Base-by-base conservation (phyloP, 352 stramenopile species). In the Globisporangium rhizosaccharum region DNA sequence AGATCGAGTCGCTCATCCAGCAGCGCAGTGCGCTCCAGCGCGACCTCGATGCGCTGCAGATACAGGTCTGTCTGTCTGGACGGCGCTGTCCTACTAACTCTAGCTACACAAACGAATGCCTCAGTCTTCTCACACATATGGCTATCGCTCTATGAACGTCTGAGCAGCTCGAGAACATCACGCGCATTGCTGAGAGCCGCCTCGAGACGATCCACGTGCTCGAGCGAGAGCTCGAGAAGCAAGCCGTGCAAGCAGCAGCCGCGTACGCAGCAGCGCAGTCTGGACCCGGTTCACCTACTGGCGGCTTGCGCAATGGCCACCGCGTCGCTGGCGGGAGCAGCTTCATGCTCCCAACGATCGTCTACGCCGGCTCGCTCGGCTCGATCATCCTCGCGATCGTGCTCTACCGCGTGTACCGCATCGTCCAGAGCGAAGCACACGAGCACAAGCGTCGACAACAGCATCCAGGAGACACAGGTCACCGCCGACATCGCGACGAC, bases 181-280 rank as follows among this genome's bases (percentile, higher is more conserved):
- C 81, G 45, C 75, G 76, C 36, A 72, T 91, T 49, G 79, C 81
- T 2, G 73, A 86, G 30, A 85, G 75, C 59, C 76, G 81, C 26
- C 57, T 87, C 8, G 75, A 88, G 51, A 90, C 72, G 51, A 87
- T 90, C 51, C 78, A 90, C 55, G 30, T 88, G 47, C 74, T 91
- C 17, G 81, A 91, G 71, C 75, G 77, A 20, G 73, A 88, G 59
- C 70, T 91, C 26, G 78, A 91, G 61, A 71, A 72, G 45, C 73
- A 87, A 57, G 75, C 82, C 1, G 66, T 88, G 4, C 59, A 81
- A 47, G 79, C 76, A 18, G 76, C 73, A 6, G 65, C 71, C 26
- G 64, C 66, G 42, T 62, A 66, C 44, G 68, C 69, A 4, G 67
- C 61, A 12, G 63, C 57, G n/a, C 56, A 63, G 53, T 48, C 65